Evolutionary conservation across 352 stramenopile genomes (phyloP).

Genomic region (Thraustochytrium striatum): DNA sequence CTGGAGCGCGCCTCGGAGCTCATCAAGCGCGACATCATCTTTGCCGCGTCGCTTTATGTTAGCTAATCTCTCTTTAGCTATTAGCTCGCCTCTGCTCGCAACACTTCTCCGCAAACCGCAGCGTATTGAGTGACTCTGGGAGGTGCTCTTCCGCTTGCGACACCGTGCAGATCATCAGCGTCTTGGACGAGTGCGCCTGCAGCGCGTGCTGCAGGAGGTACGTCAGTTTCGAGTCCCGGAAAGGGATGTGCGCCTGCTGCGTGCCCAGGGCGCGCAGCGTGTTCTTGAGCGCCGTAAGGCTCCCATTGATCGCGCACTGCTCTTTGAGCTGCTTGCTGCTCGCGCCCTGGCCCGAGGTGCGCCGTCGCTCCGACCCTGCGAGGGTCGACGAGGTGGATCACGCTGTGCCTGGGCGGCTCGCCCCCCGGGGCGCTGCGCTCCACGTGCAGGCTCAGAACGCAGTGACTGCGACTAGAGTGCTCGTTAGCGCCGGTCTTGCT

Average conservation of each 20-base stretch:
- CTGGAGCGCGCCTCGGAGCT: conserved; percentile 92
- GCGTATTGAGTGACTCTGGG: conserved; percentile 5
- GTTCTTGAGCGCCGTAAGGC: conserved; percentile 89
- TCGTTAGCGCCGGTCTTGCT: conserved; percentile 66
- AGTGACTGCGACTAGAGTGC: conserved; percentile 66
- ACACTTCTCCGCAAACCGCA: conserved; percentile 9
- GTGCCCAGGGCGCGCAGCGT: conserved; percentile 86
- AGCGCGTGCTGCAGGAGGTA: conserved; percentile 67
- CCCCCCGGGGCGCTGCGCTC: neutral
- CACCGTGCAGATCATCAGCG: conserved; percentile 16
- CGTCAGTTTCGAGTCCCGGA: conserved; percentile 88
- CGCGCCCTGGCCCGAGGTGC: conserved; percentile 49
- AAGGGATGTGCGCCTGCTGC: conserved; percentile 85
- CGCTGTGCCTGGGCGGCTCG: conserved; percentile 16
- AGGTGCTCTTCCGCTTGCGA: conserved; percentile 21
- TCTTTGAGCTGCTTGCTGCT: conserved; percentile 73
- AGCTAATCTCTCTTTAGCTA: conserved; percentile 51
- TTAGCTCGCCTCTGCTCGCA: too few species aligned
- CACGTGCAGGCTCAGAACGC: conserved; percentile 66
- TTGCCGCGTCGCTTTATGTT: conserved; percentile 91
- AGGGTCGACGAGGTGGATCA: conserved; percentile 52
- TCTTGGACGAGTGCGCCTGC: conserved; percentile 31
- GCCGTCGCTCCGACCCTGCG: conserved; percentile 47
- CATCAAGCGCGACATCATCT: conserved; percentile 97
- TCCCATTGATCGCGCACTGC: conserved; percentile 98